These are phyloP conservation scores for Eremochloa ophiuroides DNA, from an alignment of 176 grass and related monocot species.

Conservation along the genomic window DNA sequence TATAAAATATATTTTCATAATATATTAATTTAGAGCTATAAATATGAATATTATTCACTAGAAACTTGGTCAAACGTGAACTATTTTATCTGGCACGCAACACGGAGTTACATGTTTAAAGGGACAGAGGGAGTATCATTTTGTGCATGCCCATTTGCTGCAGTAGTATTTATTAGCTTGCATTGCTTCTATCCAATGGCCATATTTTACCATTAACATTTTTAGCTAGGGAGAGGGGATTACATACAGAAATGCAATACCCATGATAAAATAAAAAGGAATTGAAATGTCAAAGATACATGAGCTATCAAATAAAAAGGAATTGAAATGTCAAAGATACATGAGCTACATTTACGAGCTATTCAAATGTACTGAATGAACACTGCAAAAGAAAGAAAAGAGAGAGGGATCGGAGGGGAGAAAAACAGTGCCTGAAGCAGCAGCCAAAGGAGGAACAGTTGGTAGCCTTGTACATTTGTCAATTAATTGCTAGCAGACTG, in stretches of 20 bases:
- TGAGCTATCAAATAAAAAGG: too few relatives aligned
- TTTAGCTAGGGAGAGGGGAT: background rate
- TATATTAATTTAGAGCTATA: too few relatives aligned
- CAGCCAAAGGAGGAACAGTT: constrained; percentile 41
- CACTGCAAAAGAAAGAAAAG: constrained; percentile 6
- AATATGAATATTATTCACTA: too few relatives aligned
- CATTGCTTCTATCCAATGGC: background rate
- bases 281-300: background rate
- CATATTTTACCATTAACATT: background rate
- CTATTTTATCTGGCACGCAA: too few relatives aligned
- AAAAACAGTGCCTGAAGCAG: constrained; percentile 18
- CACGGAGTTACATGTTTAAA: too few relatives aligned
- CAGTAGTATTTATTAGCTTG: too few relatives aligned
- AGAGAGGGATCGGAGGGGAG: background rate
- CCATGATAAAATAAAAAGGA: background rate
- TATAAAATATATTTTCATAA: too few relatives aligned
- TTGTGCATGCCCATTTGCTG: constrained; percentile 22
- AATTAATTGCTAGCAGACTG: constrained; percentile 56
- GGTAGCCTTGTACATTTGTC: constrained; percentile 45
- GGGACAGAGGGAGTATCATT: too few relatives aligned
- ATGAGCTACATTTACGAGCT: too few relatives aligned
- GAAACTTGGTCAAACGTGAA: too few relatives aligned
- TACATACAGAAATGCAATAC: background rate
- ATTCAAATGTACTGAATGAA: constrained; percentile 13
- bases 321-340: too few relatives aligned